These are phyloP conservation scores for Ogataea corticis DNA, from an alignment of 805 yeast genomes.

Conservation along the genomic window DNA sequence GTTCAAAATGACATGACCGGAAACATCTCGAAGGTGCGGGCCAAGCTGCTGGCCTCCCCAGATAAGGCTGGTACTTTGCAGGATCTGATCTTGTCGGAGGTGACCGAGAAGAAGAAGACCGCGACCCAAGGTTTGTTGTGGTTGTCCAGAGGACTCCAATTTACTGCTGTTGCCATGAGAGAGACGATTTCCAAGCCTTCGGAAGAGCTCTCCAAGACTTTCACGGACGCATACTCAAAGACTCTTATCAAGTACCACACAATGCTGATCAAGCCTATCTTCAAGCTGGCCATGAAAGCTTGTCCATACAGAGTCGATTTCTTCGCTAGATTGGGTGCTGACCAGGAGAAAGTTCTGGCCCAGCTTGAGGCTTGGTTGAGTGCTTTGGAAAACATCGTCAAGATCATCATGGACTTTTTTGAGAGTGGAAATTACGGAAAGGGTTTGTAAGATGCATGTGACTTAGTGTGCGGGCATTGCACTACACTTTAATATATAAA, in stretches of 20 bases:
- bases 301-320: slow-evolving; percentile 90
- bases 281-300: slow-evolving; percentile 93
- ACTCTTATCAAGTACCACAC: slow-evolving; percentile 82
- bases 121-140: slow-evolving; percentile 92
- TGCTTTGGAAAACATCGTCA: slow-evolving; percentile 74
- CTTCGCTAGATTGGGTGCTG: slow-evolving; percentile 77
- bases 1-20: slow-evolving; percentile 90
- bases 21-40: slow-evolving; percentile 73
- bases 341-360: slow-evolving; percentile 61
- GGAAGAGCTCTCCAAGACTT: slow-evolving; percentile 69
- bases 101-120: slow-evolving; percentile 61
- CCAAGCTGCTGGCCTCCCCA: slow-evolving; percentile 66
- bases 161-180: slow-evolving; percentile 88
- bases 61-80: slow-evolving; percentile 67
- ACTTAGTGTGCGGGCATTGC: too few species aligned
- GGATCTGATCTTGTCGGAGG: slow-evolving; percentile 73
- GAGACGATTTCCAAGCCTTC: slow-evolving; percentile 67
- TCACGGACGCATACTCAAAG: slow-evolving; percentile 80
- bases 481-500: too few species aligned
- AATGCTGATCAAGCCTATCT: slow-evolving; percentile 79
- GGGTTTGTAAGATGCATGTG: slow-evolving; percentile 49
- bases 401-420: slow-evolving; percentile 71
- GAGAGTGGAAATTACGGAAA: slow-evolving; percentile 83
- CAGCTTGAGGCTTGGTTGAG: slow-evolving; percentile 74
- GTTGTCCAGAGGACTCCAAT: slow-evolving; percentile 82